These are phyloP conservation scores for Daldinia bambusicola DNA, from an alignment of 495 filamentous ascomycete genomes.

Conservation along the genomic window DNA sequence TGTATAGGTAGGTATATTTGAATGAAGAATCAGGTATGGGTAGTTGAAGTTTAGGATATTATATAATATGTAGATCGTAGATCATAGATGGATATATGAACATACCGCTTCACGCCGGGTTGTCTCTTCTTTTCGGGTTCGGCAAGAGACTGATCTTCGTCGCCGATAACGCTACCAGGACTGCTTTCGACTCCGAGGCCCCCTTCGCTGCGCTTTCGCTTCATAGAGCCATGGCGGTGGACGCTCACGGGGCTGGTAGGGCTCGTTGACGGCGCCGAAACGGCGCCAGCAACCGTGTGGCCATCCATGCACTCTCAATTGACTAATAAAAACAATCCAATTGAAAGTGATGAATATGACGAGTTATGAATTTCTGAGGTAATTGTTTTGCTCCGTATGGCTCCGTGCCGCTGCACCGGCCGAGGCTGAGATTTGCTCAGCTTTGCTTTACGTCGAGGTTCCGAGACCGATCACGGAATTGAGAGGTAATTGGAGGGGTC, in stretches of 20 bases:
- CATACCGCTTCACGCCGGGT: slow-evolving; percentile 76
- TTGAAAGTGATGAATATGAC: slow-evolving; percentile 42
- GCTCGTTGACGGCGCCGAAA: slow-evolving; percentile 53
- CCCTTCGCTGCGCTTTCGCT: slow-evolving; percentile 60
- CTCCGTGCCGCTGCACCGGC: slow-evolving; percentile 40
- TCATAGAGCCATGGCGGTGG: slow-evolving; percentile 57
- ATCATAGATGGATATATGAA: neutral
- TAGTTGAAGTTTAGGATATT: neutral
- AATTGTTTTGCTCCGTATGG: slow-evolving; percentile 36
- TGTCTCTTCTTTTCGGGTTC: slow-evolving; percentile 72
- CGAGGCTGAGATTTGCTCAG: slow-evolving; percentile 37
- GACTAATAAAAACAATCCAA: slow-evolving; percentile 43
- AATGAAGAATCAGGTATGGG: neutral
- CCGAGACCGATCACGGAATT: slow-evolving; percentile 47
- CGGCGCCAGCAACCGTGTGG: slow-evolving; percentile 50
- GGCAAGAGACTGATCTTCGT: slow-evolving; percentile 67
- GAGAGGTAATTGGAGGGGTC: slow-evolving; percentile 39
- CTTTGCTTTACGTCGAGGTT: slow-evolving; percentile 25
- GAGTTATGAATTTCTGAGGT: slow-evolving; percentile 35
- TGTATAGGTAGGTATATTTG: slow-evolving; percentile 16
- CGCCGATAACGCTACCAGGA: slow-evolving; percentile 72
- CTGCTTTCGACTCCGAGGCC: slow-evolving; percentile 66
- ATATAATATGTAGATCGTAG: slow-evolving; percentile 7
- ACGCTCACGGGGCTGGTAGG: slow-evolving; percentile 56
- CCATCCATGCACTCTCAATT: slow-evolving; percentile 54